Evolutionary conservation across 148 eudicot species (phyloP), one percentile per base, ranked within the genome.

Genomic region (Arbutus unedo): DNA sequence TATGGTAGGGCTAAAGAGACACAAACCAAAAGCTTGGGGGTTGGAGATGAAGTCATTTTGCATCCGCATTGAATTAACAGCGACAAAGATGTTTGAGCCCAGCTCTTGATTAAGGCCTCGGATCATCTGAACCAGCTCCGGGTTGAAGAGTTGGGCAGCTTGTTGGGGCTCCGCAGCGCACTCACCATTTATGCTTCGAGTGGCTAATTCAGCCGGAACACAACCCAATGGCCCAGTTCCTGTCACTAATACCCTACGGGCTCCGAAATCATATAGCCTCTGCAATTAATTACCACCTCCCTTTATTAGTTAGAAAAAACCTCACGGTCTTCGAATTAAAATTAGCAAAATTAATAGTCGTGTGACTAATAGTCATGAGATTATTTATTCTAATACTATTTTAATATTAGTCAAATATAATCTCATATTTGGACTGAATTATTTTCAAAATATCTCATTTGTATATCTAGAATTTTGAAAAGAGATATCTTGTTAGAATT

Each of bases 181-280:
- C 79, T 85, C 91, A 1, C 97, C 98, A 43, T 89, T 87, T 45
- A 4, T 16, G 81, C 91, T 84, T 44, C 87, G 71, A 23, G 59
- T n/a, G 23, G 93, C 95, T 25, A 90, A 81, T 86, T 88, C 89
- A 0, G 92, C 85, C 0, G 98, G 98, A 3, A 92, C 98, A 79
- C 98, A 94, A 9, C 98, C 98, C 74, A 94, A 25, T 3, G 98
- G 98, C 18, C 98, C 97, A 0, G 87, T 89, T 86, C 95, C 94
- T 0, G 96, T 92, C 81, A 95, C 96, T 89, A 95, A 79, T 21
- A 95, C 96, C 79, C 92, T 81, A 14, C 98, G 75, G 10, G 92
- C 91, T 81, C 98, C 96, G 79, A 93, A 78, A 0, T 92, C 91
- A 56, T 92, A 89, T 23, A 95, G 70, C 72, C 88, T 90, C 98